These are phyloP conservation scores for Botryosphaeria agaves DNA, from an alignment of 2,329 filamentous ascomycete species.

Conservation along the genomic window DNA sequence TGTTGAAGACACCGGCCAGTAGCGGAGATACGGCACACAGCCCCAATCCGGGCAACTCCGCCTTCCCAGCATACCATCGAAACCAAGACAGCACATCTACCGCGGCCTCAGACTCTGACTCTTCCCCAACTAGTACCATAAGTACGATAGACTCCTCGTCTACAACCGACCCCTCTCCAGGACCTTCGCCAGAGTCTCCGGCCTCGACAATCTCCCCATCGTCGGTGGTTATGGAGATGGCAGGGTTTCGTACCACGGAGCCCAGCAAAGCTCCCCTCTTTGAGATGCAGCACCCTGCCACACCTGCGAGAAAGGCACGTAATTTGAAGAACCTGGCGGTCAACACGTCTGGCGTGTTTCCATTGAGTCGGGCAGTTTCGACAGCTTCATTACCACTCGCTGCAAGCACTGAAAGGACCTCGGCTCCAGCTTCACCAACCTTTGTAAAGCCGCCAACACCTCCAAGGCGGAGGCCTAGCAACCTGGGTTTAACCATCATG, in stretches of 20 bases:
- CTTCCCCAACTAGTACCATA: conserved; percentile 84
- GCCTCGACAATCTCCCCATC: conserved; percentile 39
- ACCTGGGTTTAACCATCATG: conserved; percentile 55
- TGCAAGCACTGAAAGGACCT: conserved; percentile 28
- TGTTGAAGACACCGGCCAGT: conserved; percentile 1
- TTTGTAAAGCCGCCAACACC: conserved; percentile 70
- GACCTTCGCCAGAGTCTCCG: conserved; percentile 82
- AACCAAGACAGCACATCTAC: conserved; percentile 66
- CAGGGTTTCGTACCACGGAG: conserved; percentile 19
- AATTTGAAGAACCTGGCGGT: conserved; percentile 77
- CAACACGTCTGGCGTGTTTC: conserved; percentile 38
- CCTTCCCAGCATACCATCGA: conserved; percentile 37
- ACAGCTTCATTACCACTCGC: conserved; percentile 36
- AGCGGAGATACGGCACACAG: conserved; percentile 2
- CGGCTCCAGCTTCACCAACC: conserved; percentile 53
- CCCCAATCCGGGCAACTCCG: conserved; percentile 13
- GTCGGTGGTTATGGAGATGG: not conserved
- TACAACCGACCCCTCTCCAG: conserved; percentile 77
- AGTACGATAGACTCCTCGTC: conserved; percentile 87
- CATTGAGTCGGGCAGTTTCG: conserved; percentile 27
- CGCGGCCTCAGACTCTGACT: conserved; percentile 68
- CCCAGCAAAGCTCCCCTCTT: conserved; percentile 50
- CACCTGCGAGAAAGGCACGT: conserved; percentile 49
- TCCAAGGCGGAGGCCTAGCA: conserved; percentile 52
- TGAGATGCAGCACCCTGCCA: conserved; percentile 28